Base-by-base conservation (phyloP, 2,329 filamentous ascomycete species). In the Nemania sp. region DNA sequence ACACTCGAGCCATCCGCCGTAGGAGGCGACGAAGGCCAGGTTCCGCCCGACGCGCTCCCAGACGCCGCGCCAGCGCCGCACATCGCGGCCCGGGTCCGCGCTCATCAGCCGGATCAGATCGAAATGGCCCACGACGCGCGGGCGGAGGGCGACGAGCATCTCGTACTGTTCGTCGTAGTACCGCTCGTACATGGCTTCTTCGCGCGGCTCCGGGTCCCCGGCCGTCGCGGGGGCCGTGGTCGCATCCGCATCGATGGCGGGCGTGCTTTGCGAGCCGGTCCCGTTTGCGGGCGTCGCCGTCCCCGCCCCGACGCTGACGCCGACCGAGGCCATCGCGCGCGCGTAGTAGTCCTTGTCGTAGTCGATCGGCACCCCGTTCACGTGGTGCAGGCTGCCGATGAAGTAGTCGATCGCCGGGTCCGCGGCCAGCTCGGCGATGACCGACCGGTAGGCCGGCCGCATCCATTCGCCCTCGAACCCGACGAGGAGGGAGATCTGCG, bases 401-500 rank as follows among this genome's bases (percentile, higher is more conserved):
- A 97, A 97, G 77, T 96, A 91, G 77, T 98, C 94, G 63, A 96
- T 83, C 10, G 78, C 76, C 40, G 91, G 83, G 63, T 85, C 81
- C 6, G 80, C 72, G 20, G 88, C 78, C 2, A 91, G 82, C 11
- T 75, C 68, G 35, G 78, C 71, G 60, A 96, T 87, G 48, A 89
- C 77, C 2, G 78, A 64, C 0, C 75, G 76, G 68, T 87, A 86
- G 3, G 80, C 82, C 0, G 88, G 82, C 6, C 93, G 88, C 74
- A 97, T 95, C 87, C 91, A 99, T 74, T 99, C 95, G 55, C 87
- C 86, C 76, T 99, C 95, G 74, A 98, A 97, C 47, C 91, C 95
- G 72, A 99, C 87, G 45, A 97, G 82, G 65, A 99, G 82, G 57
- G 88, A 81, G 68, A 99, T 92, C 65, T 88, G 81, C 9, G 78